phyloP scores from a whole-genome alignment of 176 grass and related monocot species.

The Cenchrus fungigraminus region DNA sequence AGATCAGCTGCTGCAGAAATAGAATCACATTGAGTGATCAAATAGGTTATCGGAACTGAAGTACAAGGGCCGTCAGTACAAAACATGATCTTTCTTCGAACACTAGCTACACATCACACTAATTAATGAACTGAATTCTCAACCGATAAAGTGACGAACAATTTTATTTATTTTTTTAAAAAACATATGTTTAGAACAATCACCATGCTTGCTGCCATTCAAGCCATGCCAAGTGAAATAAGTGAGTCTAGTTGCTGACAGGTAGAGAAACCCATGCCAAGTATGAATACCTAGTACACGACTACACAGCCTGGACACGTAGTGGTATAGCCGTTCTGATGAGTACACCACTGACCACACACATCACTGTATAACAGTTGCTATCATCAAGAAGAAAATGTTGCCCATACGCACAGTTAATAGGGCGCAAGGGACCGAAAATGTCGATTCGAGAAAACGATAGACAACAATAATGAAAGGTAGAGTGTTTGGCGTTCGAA shows the following conservation, averaged over 20 bases:
- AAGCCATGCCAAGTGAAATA: too few species aligned
- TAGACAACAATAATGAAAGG: slow-evolving; percentile 1
- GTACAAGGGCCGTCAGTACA: too few species aligned
- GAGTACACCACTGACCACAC: background rate
- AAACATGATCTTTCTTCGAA: too few species aligned
- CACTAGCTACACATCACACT: too few species aligned
- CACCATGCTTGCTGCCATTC: background rate
- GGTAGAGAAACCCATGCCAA: background rate
- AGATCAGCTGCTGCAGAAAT: too few species aligned
- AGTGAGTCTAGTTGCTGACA: background rate
- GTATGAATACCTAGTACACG: background rate
- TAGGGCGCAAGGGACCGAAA: background rate
- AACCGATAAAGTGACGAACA: background rate
- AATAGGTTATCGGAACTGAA: too few species aligned
- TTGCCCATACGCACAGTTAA: background rate
- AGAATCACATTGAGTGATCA: too few species aligned
- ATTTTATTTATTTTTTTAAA: background rate
- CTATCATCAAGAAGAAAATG: slow-evolving; percentile 32
- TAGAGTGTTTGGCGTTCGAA: background rate
- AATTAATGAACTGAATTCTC: too few species aligned
- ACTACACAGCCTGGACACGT: background rate
- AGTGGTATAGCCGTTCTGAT: background rate
- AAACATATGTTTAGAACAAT: background rate
- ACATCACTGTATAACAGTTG: background rate
- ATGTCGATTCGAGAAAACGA: slow-evolving; percentile 30